Evolutionary conservation across 1,284 basidiomycete species (phyloP).

Genomic region (Exobasidium rhododendri): DNA sequence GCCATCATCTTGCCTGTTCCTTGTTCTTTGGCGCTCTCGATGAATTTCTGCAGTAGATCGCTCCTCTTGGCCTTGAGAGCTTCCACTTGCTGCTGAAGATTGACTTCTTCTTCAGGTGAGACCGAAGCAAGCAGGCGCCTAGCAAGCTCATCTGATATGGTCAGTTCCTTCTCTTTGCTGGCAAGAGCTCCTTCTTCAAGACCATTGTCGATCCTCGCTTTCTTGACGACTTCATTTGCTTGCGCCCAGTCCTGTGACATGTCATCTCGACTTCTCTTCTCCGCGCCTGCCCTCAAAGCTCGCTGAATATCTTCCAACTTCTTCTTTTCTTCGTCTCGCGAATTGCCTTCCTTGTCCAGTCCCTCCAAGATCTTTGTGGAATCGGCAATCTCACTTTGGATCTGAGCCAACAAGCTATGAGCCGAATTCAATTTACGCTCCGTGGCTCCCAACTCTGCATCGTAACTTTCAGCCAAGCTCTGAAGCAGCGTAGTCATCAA

Average conservation of each 20-base stretch:
- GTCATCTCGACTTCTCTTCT: slow-evolving; percentile 65
- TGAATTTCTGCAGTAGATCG: slow-evolving; percentile 31
- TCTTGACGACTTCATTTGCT: slow-evolving; percentile 31
- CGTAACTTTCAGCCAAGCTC: slow-evolving; percentile 84
- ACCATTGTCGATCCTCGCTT: slow-evolving; percentile 29
- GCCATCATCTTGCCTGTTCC: slow-evolving; percentile 49
- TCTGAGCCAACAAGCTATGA: slow-evolving; percentile 77
- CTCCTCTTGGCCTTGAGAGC: slow-evolving; percentile 21
- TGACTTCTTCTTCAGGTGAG: slow-evolving; percentile 18
- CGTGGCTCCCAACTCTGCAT: slow-evolving; percentile 84
- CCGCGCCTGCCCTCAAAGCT: slow-evolving; percentile 72
- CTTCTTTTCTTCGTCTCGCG: slow-evolving; percentile 66
- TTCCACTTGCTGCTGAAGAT: slow-evolving; percentile 28
- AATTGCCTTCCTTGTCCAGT: slow-evolving; percentile 63
- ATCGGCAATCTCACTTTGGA: slow-evolving; percentile 87
- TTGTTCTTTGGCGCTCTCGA: slow-evolving; percentile 35
- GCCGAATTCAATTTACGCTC: slow-evolving; percentile 90
- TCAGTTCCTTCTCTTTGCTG: slow-evolving; percentile 4
- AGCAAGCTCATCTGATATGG: slow-evolving; percentile 15
- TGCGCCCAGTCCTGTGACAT: slow-evolving; percentile 37
- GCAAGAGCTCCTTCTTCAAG: slow-evolving; percentile 22
- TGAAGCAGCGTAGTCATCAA: slow-evolving; percentile 85
- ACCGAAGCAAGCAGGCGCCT: slow-evolving; percentile 18
- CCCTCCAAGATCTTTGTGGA: slow-evolving; percentile 62
- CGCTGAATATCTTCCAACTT: slow-evolving; percentile 66